These are phyloP conservation scores for Apophysomyces elegans DNA, from an alignment of 371 early-diverging fungal species.

Conservation along the genomic window DNA sequence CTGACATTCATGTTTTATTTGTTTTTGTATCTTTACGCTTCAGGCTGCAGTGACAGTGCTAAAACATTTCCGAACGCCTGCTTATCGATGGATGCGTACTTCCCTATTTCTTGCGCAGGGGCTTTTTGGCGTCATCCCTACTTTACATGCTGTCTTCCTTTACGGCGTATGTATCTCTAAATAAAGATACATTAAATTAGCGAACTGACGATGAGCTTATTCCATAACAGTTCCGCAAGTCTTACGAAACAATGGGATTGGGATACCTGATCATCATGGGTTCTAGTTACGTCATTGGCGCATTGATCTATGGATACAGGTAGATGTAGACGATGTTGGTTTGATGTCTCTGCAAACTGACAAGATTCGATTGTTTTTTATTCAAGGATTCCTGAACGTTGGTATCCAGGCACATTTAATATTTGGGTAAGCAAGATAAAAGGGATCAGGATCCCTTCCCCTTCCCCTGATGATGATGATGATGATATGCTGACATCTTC, in stretches of 20 bases:
- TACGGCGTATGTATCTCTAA: conserved; percentile 69
- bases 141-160: conserved; percentile 65
- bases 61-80: conserved; percentile 71
- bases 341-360: neutral
- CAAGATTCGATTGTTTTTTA: neutral
- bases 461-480: neutral
- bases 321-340: conserved; percentile 3
- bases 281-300: conserved; percentile 78
- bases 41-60: conserved; percentile 62
- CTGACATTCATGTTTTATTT: too few species aligned
- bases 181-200: neutral
- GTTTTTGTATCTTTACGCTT: neutral
- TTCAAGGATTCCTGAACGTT: conserved; percentile 60
- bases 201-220: neutral
- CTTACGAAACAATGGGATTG: conserved; percentile 64
- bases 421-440: conserved; percentile 55
- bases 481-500: neutral
- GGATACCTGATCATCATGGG: conserved; percentile 75
- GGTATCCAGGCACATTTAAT: conserved; percentile 64
- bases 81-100: conserved; percentile 82
- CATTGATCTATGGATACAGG: conserved; percentile 80
- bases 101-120: conserved; percentile 82
- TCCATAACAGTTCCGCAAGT: conserved; percentile 32
- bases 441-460: neutral
- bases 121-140: conserved; percentile 77